Conservation (phyloP, 2,329 filamentous ascomycete genomes). For the Calonectria pteridis region DNA sequence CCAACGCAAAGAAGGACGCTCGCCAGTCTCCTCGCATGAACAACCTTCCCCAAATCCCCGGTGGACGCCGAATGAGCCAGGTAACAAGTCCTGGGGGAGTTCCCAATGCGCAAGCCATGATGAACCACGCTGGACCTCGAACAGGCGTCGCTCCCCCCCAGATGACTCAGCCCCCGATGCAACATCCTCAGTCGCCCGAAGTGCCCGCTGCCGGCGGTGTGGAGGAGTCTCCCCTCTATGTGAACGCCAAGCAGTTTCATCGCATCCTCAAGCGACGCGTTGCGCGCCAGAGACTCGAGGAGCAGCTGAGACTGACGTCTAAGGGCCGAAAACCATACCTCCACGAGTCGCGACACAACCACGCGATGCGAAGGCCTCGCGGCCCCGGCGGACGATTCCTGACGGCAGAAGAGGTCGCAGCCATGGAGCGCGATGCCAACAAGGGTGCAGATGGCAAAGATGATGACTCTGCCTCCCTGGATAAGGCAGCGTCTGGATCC, state of each 20-base stretch:
- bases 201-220: constrained; percentile 76
- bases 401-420: constrained; percentile 94
- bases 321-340: constrained; percentile 98
- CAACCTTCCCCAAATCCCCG: constrained; percentile 68
- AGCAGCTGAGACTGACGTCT: constrained; percentile 89
- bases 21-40: constrained; percentile 84
- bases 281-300: constrained; percentile 92
- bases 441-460: constrained; percentile 57
- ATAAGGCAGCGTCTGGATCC: constrained; percentile 40
- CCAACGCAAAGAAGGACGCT: constrained; percentile 78
- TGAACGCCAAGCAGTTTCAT: constrained; percentile 99
- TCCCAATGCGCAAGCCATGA: constrained; percentile 79
- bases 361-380: constrained; percentile 95
- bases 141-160: constrained; percentile 68
- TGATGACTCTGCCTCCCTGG: constrained; percentile 36
- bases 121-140: constrained; percentile 73
- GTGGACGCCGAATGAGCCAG: constrained; percentile 78
- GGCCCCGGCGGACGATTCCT: constrained; percentile 95
- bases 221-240: constrained; percentile 95
- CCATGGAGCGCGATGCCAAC: constrained; percentile 78
- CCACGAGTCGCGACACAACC: constrained; percentile 97
- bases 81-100: constrained; percentile 81
- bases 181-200: constrained; percentile 82
- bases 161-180: constrained; percentile 74
- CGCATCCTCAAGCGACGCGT: constrained; percentile 95